These are phyloP conservation scores for Nemania serpens DNA, from an alignment of 2,329 filamentous ascomycete genomes.

Conservation along the genomic window DNA sequence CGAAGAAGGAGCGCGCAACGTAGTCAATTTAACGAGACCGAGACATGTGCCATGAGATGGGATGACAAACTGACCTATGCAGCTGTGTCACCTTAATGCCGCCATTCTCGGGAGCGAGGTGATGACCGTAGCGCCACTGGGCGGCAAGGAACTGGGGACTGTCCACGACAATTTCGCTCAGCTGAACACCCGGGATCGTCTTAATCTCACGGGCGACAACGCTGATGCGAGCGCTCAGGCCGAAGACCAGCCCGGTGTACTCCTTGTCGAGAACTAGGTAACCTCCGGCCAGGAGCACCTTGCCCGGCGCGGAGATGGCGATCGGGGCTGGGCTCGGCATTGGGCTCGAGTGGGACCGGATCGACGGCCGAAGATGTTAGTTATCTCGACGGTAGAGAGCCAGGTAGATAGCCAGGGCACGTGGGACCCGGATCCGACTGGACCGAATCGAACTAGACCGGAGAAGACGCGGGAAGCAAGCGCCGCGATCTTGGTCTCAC, in stretches of 20 bases:
- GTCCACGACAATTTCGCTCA: conserved; percentile 78
- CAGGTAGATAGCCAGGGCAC: background rate
- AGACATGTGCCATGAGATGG: background rate
- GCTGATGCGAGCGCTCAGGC: conserved; percentile 70
- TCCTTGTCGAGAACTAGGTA: conserved; percentile 90
- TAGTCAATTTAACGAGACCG: background rate
- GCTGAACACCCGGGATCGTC: conserved; percentile 65
- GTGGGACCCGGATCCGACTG: background rate
- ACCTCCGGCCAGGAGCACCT: conserved; percentile 91
- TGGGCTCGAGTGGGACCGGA: conserved; percentile 4
- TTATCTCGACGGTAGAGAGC: background rate
- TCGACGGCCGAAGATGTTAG: background rate
- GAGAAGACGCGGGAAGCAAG: conserved; percentile 3
- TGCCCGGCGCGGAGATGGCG: conserved; percentile 89
- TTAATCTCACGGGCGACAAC: conserved; percentile 62
- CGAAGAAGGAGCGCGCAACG: background rate
- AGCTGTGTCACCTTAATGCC: conserved; percentile 82
- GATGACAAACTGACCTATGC: conserved; percentile 63
- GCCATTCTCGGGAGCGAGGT: conserved; percentile 70
- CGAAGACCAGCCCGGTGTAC: conserved; percentile 77
- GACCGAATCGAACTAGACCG: background rate
- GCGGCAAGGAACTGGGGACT: conserved; percentile 91
- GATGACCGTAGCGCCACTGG: conserved; percentile 85
- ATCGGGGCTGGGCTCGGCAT: conserved; percentile 40
- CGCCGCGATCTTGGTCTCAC: conserved; percentile 9